Conservation (phyloP, 768 basidiomycete genomes). For the Mycena rebaudengoi region DNA sequence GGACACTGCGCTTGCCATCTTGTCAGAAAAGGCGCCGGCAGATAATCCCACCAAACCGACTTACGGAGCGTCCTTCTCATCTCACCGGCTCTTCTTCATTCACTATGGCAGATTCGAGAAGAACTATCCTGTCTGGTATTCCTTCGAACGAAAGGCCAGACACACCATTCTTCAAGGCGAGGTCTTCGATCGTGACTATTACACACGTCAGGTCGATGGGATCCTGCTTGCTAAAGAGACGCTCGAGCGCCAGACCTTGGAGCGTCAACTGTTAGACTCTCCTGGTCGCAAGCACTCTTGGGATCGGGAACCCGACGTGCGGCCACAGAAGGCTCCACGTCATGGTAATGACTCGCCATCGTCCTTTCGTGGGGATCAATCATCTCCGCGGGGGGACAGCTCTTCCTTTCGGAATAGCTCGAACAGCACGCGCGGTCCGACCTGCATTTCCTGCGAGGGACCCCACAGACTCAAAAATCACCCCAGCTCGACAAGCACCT, state of each 20-base stretch:
- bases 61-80: not conserved
- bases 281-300: not conserved
- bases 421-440: not conserved
- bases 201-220: slow-evolving; percentile 1
- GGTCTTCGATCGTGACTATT: slow-evolving; percentile 1
- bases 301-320: not conserved
- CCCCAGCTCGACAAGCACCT: not conserved
- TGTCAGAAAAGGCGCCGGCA: not conserved
- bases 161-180: slow-evolving; percentile 4
- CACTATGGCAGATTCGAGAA: slow-evolving; percentile 15
- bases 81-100: slow-evolving; percentile 10
- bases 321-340: not conserved
- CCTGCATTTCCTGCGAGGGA: slow-evolving; percentile 33
- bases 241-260: not conserved
- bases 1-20: not conserved
- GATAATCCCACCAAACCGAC: not conserved
- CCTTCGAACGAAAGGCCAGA: slow-evolving; percentile 12
- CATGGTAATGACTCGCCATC: not conserved
- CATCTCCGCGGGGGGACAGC: not conserved
- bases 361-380: not conserved
- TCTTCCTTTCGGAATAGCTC: not conserved
- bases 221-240: not conserved
- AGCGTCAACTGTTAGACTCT: too few species aligned
- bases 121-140: slow-evolving; percentile 11
- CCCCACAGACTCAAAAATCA: slow-evolving; percentile 29